Base-by-base conservation (phyloP, 163 green algal species). In the Chlamydomonas reinhardtii region DNA sequence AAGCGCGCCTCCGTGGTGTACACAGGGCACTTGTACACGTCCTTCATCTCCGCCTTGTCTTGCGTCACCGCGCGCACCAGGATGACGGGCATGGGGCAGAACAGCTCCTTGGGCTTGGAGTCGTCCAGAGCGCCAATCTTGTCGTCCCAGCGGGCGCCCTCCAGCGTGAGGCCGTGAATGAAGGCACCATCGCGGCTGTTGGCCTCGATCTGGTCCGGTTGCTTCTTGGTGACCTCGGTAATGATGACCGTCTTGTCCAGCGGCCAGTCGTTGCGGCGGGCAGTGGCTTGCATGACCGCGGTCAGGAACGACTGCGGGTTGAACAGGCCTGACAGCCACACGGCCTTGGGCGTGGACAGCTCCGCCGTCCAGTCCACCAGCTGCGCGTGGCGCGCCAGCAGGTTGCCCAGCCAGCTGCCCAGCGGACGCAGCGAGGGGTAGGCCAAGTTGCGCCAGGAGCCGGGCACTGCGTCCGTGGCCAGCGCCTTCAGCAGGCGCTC, bases 271-370 rank as follows among this genome's bases (percentile, higher is more conserved):
- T 98, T 98, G 64, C 94, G 93, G 29, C 96, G 91, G 1, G 97
- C 97, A 0, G 96, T 98, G 22, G 96, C 98, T 92, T 98, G 96
- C 94, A 98, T 98, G 32, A 99, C 96, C 3, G 97, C 97, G 27
- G 97, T 99, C 17, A 99, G 90, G 92, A 99, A 99, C 19, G 94
- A 97, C 94, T 98, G 95, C 16, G 97, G 97, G 91, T 99, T 99
- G 94, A 99, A 99, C 75, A 99, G 92, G 12, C 94, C 94, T 14
- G 92, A 94, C 54, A 99, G 91, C 96, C 96, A 98, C 31, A 98
- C 95, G 1, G 94, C 95, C 92, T 96, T 96, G 62, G 95, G 96
- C 80, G 96, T 89, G 25, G 86, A 87, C 77, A 98, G 84, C 87
- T 97, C 95, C 15, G 95, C 88, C 12, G 94, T 97, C 97, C 97